Evolutionary conservation across 2,329 filamentous ascomycete genomes (phyloP).

Genomic region (Dothiorella sarmentorum): DNA sequence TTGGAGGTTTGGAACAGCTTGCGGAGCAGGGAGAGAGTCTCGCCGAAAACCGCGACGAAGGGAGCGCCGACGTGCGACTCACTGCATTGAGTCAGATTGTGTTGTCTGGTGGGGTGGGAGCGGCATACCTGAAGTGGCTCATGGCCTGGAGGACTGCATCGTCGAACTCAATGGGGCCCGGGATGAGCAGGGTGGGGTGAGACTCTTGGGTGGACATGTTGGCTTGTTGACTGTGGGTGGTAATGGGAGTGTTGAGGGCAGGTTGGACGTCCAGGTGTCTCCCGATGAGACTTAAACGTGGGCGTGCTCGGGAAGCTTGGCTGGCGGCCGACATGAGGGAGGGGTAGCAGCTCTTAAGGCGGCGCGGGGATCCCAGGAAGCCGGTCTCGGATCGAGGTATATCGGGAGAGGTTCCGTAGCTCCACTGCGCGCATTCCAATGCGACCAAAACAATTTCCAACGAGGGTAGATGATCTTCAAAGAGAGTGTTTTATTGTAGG

Average conservation of each 20-base stretch:
- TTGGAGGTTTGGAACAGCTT: conserved; percentile 91
- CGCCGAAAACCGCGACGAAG: conserved; percentile 88
- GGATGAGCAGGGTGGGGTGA: conserved; percentile 81
- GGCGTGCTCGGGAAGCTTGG: conserved; percentile 48
- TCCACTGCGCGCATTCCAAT: conserved; percentile 9
- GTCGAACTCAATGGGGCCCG: conserved; percentile 96
- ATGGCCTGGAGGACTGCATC: conserved; percentile 94
- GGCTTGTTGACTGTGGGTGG: conserved; percentile 50
- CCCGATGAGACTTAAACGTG: conserved; percentile 57
- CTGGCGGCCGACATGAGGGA: conserved; percentile 33
- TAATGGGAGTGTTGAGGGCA: conserved; percentile 61
- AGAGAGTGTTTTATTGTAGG: neutral
- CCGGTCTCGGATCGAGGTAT: neutral
- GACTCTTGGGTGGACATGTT: conserved; percentile 58
- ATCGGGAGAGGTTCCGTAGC: conserved; percentile 7
- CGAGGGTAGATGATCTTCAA: too few species aligned
- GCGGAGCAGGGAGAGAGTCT: conserved; percentile 81
- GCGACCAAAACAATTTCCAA: neutral
- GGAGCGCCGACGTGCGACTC: conserved; percentile 89
- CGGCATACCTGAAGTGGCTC: conserved; percentile 78
- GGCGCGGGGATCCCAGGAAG: conserved; percentile 12
- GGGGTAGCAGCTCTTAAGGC: conserved; percentile 24
- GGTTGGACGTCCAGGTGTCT: conserved; percentile 57
- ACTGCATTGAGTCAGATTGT: conserved; percentile 44
- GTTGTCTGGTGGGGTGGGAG: neutral